A percentile compares a stretch with the other conserved stretches of the same genome.
Evolutionary conservation across 139 green algal genomes (phyloP).

Genomic region (Micractinium conductrix): DNA sequence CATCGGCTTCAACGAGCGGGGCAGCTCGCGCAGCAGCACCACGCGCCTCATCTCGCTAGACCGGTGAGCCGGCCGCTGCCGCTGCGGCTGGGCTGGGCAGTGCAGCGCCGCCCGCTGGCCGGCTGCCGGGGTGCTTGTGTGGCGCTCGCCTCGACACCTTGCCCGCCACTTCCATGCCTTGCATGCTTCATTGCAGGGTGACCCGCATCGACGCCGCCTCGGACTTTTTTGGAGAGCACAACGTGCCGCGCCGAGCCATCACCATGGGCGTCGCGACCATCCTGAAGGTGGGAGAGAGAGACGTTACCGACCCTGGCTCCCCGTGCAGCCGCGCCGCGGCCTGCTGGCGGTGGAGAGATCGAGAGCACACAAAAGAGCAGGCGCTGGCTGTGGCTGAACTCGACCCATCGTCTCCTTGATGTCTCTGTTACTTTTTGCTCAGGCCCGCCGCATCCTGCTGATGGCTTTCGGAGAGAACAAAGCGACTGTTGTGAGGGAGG

Average conservation of each 20-base stretch:
- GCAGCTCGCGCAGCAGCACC: not conserved
- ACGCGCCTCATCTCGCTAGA: constrained; percentile 29
- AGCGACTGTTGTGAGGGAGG: not conserved
- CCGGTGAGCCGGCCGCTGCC: not conserved
- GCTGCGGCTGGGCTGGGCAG: too few species aligned
- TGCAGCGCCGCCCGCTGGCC: too few species aligned
- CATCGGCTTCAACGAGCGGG: constrained; percentile 43
- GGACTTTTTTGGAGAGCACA: constrained; percentile 40
- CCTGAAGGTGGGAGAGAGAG: not conserved
- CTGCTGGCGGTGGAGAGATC: too few species aligned
- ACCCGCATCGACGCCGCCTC: constrained; percentile 31
- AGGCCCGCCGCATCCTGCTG: constrained; percentile 20
- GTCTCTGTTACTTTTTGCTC: not conserved
- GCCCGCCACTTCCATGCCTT: too few species aligned
- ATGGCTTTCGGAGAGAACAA: constrained; percentile 43
- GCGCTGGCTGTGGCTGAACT: too few species aligned
- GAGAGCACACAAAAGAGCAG: too few species aligned
- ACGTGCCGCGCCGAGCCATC: constrained; percentile 36
- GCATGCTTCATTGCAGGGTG: not conserved
- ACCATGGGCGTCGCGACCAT: constrained; percentile 43
- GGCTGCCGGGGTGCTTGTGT: too few species aligned
- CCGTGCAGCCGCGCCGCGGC: not conserved
- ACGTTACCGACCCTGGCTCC: not conserved
- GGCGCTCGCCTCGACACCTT: too few species aligned
- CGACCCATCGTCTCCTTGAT: not conserved